These are phyloP conservation scores for Ceratobasidium papillatum DNA, from an alignment of 1,284 basidiomycete species.

Conservation along the genomic window DNA sequence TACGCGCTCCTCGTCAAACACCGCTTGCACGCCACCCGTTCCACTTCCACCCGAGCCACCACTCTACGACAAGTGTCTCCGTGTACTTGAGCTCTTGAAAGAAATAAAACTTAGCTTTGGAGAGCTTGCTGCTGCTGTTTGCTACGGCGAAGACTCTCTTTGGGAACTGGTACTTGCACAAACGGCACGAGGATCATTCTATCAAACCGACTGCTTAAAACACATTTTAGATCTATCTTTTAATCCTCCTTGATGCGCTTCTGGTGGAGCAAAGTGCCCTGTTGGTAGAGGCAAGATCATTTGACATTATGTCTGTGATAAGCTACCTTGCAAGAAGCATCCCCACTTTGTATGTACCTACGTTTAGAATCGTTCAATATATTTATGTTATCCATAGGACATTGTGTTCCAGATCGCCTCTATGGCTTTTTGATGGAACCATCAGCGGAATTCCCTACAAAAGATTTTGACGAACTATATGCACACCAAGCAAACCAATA, in stretches of 20 bases:
- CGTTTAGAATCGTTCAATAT: no score
- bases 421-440: background rate
- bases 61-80: background rate
- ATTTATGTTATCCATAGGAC: background rate
- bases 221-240: background rate
- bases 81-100: background rate
- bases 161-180: background rate
- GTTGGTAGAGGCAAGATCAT: background rate
- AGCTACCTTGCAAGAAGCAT: background rate
- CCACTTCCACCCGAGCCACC: no score
- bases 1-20: no score
- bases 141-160: background rate
- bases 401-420: background rate
- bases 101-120: background rate
- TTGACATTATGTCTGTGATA: background rate
- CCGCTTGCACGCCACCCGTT: no score
- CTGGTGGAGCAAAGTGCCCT: background rate
- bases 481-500: background rate
- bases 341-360: conserved; percentile 4
- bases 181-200: background rate
- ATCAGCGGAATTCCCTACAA: background rate
- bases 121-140: background rate
- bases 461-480: background rate
- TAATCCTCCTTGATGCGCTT: background rate
- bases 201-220: background rate